Percentiles rank a stretch among this genome's conserved stretches.
These are phyloP conservation scores for Diaporthe caulivora DNA, from an alignment of 2,329 filamentous ascomycete genomes.

Conservation along the genomic window DNA sequence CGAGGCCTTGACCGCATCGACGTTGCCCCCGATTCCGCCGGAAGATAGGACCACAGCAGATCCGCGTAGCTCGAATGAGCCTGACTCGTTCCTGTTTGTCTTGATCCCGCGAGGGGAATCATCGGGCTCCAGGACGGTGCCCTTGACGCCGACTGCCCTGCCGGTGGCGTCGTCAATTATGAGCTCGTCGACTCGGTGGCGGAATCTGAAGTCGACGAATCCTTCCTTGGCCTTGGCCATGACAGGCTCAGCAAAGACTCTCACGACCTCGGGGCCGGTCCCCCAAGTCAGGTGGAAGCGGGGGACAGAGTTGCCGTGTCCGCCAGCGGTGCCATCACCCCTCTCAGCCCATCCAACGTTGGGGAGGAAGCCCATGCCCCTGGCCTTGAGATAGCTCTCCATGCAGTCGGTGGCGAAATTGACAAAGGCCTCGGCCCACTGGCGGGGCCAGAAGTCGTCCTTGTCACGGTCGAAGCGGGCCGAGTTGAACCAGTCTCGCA, in stretches of 20 bases:
- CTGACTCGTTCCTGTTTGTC: conserved; percentile 61
- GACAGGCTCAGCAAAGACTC: conserved; percentile 69
- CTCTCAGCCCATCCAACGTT: conserved; percentile 74
- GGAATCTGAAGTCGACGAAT: conserved; percentile 66
- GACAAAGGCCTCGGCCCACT: conserved; percentile 74
- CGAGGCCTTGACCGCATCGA: conserved; percentile 68
- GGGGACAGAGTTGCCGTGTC: conserved; percentile 73
- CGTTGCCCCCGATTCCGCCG: conserved; percentile 71
- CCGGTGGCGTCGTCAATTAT: conserved; percentile 64
- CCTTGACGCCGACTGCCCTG: conserved; percentile 64
- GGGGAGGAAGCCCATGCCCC: conserved; percentile 64
- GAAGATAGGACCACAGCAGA: conserved; percentile 67
- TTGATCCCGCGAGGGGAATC: conserved; percentile 64
- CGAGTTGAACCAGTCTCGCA: conserved; percentile 70
- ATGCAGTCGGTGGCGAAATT: conserved; percentile 71
- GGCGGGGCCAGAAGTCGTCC: conserved; percentile 69
- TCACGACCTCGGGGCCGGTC: conserved; percentile 70
- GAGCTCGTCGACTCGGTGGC: conserved; percentile 69
- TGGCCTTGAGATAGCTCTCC: conserved; percentile 67
- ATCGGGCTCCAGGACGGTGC: conserved; percentile 65
- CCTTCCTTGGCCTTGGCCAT: conserved; percentile 64
- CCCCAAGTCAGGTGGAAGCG: conserved; percentile 75
- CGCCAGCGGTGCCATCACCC: conserved; percentile 65
- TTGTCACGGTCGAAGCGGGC: conserved; percentile 69
- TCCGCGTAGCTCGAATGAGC: conserved; percentile 65